phyloP scores from a whole-genome alignment of 1,284 basidiomycete genomes.

The Gomphus bonarii region DNA sequence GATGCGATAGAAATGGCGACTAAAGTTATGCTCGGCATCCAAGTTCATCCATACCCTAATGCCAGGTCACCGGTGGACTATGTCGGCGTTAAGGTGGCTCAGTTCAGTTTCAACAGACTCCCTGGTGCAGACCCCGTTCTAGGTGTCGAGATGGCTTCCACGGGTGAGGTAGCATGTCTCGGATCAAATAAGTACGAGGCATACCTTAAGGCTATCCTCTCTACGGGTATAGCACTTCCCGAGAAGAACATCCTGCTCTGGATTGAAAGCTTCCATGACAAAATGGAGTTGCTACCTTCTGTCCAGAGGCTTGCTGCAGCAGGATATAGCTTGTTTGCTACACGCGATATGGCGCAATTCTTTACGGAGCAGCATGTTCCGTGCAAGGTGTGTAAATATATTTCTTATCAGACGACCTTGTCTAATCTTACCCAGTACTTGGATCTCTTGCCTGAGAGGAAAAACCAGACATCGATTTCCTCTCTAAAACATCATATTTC shows the following conservation, averaged over 20 bases:
- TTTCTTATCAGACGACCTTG: too few relatives aligned
- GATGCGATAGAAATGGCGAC: conserved; percentile 99
- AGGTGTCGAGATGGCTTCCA: conserved; percentile 99
- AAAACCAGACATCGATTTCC: too few relatives aligned
- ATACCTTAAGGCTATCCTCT: conserved; percentile 93
- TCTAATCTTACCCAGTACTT: too few relatives aligned
- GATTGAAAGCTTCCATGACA: conserved; percentile 94
- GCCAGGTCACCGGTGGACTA: conserved; percentile 82
- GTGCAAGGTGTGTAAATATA: too few relatives aligned
- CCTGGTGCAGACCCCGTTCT: conserved; percentile 95
- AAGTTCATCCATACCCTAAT: conserved; percentile 87
- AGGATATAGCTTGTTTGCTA: conserved; percentile 96
- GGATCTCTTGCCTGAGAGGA: too few relatives aligned
- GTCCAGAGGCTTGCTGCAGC: conserved; percentile 91
- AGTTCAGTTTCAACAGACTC: conserved; percentile 94
- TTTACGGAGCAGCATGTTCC: too few relatives aligned
- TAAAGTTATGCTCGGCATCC: conserved; percentile 91
- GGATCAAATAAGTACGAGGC: conserved; percentile 97
- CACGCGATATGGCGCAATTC: conserved; percentile 39
- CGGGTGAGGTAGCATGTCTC: conserved; percentile 97
- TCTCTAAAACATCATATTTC: too few relatives aligned
- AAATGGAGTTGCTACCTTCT: conserved; percentile 89
- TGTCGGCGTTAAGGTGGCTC: conserved; percentile 97
- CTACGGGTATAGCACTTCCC: conserved; percentile 88
- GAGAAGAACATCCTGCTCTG: conserved; percentile 95